Evolutionary conservation across 306 rosid genomes (phyloP).

Genomic region (Lotus japonicus): DNA sequence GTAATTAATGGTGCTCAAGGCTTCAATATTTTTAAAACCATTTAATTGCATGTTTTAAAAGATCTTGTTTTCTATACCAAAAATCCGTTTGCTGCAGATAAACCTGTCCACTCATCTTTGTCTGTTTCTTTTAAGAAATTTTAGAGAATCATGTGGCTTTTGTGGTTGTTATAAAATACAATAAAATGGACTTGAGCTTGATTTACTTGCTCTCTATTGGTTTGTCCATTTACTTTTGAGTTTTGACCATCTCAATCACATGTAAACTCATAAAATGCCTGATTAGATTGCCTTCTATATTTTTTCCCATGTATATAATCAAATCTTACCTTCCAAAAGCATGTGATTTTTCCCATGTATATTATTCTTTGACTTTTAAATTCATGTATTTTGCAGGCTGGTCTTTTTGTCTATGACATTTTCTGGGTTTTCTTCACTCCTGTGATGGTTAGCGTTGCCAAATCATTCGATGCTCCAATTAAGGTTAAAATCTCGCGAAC

Average conservation of each 20-base stretch:
- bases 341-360: no score
- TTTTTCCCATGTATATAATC: neutral
- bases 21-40: neutral
- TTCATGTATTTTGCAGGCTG: conserved; percentile 54
- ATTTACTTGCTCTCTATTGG: neutral
- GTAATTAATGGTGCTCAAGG: neutral
- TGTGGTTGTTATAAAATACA: neutral
- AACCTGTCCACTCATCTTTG: neutral
- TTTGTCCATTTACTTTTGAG: neutral
- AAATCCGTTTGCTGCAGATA: conserved; percentile 3
- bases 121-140: neutral
- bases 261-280: neutral
- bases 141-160: neutral
- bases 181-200: neutral
- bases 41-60: neutral
- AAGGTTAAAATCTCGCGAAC: conserved; percentile 60
- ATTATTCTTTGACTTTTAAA: neutral
- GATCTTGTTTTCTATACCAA: neutral
- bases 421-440: conserved; percentile 99
- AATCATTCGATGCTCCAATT: conserved; percentile 98
- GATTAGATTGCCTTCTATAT: neutral
- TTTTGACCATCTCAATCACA: neutral
- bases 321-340: neutral
- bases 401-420: conserved; percentile 91
- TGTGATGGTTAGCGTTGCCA: conserved; percentile 99